Percentiles rank a stretch among this genome's conserved stretches.
These are phyloP conservation scores for Baudoinia panamericana DNA, from an alignment of 495 filamentous ascomycete species.

Conservation along the genomic window DNA sequence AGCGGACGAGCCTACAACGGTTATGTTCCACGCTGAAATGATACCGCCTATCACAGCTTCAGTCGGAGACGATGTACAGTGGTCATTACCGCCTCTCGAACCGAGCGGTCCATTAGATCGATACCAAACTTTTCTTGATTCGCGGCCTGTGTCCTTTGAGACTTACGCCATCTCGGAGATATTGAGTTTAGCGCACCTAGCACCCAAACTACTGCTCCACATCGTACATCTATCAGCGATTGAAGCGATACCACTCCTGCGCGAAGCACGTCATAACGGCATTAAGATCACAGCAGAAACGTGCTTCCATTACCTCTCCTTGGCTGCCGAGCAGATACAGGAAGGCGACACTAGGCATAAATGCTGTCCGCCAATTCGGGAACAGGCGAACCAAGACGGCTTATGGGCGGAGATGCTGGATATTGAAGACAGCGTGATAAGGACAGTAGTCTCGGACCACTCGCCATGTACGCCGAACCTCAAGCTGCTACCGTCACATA, in stretches of 20 bases:
- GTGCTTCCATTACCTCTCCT: constrained; percentile 93
- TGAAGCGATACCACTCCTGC: constrained; percentile 81
- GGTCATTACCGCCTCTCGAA: constrained; percentile 55
- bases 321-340: constrained; percentile 72
- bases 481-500: constrained; percentile 65
- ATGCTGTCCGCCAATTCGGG: constrained; percentile 92
- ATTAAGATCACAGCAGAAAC: constrained; percentile 93
- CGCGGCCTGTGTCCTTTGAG: constrained; percentile 79
- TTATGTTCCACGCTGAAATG: constrained; percentile 99
- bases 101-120: constrained; percentile 63
- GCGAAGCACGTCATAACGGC: constrained; percentile 61
- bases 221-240: constrained; percentile 91
- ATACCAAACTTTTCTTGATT: constrained; percentile 86
- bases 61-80: constrained; percentile 64
- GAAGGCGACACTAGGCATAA: constrained; percentile 93
- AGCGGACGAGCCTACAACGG: constrained; percentile 61
- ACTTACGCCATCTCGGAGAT: constrained; percentile 83
- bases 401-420: constrained; percentile 50
- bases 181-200: constrained; percentile 62
- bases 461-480: constrained; percentile 90
- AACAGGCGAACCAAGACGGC: constrained; percentile 67
- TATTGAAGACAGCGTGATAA: constrained; percentile 62
- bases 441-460: constrained; percentile 93
- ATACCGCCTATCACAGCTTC: constrained; percentile 75
- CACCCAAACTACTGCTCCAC: constrained; percentile 75